Conservation (phyloP, 139 green algal species). For the Mesostigma viride region DNA sequence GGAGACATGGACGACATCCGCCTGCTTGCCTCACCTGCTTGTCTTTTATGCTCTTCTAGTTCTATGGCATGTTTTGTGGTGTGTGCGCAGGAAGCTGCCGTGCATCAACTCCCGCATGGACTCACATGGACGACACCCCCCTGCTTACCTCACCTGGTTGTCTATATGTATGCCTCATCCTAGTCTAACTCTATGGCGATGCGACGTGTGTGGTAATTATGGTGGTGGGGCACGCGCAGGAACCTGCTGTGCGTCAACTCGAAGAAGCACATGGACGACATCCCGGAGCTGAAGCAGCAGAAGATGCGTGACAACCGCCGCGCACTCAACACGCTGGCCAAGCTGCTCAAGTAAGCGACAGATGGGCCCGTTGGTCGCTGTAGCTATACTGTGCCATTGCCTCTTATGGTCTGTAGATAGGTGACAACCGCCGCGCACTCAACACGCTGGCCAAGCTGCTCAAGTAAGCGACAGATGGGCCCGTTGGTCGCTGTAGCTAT, state of each 20-base stretch:
- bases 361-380: neutral
- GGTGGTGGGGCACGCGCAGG: too few relatives aligned
- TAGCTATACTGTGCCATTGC: neutral
- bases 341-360: slow-evolving; percentile 29
- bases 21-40: too few relatives aligned
- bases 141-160: too few relatives aligned
- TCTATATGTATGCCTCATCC: too few relatives aligned
- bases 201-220: too few relatives aligned
- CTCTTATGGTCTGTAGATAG: neutral
- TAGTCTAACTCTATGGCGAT: too few relatives aligned
- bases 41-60: too few relatives aligned
- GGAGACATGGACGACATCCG: too few relatives aligned
- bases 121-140: too few relatives aligned
- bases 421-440: slow-evolving; percentile 54
- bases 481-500: neutral
- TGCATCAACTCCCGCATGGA: too few relatives aligned
- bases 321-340: slow-evolving; percentile 49
- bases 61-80: too few relatives aligned
- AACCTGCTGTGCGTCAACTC: slow-evolving; percentile 98
- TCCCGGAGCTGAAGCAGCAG: slow-evolving; percentile 63
- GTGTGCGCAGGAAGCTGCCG: too few relatives aligned
- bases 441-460: slow-evolving; percentile 40
- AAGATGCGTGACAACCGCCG: slow-evolving; percentile 82
- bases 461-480: slow-evolving; percentile 15
- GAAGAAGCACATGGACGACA: slow-evolving; percentile 93